Conservation (phyloP, 768 basidiomycete species). For the Tricholoma hemisulphureum region DNA sequence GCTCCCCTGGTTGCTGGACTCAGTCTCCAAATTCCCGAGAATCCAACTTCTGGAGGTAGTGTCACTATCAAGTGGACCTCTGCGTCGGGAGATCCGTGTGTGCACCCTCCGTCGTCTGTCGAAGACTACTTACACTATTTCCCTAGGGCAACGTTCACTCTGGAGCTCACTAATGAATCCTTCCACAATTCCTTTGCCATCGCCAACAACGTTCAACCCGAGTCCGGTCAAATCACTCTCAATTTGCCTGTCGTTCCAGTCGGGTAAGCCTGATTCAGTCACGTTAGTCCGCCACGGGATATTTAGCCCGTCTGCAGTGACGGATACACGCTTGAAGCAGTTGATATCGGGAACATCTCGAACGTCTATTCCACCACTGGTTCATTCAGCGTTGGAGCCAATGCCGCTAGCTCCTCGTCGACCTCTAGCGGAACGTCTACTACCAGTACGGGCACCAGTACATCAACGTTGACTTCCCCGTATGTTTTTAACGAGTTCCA, state of each 20-base stretch:
- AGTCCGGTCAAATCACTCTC: constrained; percentile 34
- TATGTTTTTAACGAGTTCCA: not conserved
- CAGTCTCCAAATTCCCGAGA: constrained; percentile 36
- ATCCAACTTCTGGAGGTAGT: constrained; percentile 28
- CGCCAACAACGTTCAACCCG: constrained; percentile 50
- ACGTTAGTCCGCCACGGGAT: not conserved
- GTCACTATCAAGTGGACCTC: constrained; percentile 50
- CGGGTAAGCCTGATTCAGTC: constrained; percentile 36
- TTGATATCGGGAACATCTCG: constrained; percentile 45
- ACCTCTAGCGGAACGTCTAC: constrained; percentile 3
- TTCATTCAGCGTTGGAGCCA: constrained; percentile 42
- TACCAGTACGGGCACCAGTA: not conserved
- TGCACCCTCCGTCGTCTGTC: constrained; percentile 9
- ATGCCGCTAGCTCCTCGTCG: constrained; percentile 12
- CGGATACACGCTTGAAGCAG: constrained; percentile 49
- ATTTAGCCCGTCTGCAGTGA: constrained; percentile 27
- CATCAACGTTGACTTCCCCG: constrained; percentile 5
- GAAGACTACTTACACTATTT: not conserved
- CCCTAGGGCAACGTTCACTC: constrained; percentile 31
- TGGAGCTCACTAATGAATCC: constrained; percentile 45
- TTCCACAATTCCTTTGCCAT: constrained; percentile 59
- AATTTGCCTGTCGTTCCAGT: constrained; percentile 45
- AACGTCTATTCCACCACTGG: constrained; percentile 39
- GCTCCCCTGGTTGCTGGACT: constrained; percentile 50
- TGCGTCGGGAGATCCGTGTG: constrained; percentile 42